Base-by-base conservation (phyloP, 163 green algal species). In the Scenedesmus sp. region DNA sequence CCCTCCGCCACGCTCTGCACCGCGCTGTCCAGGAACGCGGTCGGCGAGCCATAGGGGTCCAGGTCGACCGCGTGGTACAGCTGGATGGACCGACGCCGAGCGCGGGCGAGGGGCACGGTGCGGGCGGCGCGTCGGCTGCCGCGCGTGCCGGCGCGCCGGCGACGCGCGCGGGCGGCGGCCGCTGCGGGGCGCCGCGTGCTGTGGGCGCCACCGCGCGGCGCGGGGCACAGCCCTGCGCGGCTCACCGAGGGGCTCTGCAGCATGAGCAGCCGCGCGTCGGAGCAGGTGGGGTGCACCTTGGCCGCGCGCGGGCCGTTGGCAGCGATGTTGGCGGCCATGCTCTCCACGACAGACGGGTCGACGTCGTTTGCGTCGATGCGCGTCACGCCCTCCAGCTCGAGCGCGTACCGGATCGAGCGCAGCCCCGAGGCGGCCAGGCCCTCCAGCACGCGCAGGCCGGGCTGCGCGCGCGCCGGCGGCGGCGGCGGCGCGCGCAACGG, bases 41-140 rank as follows among this genome's bases (percentile, higher is more conserved):
- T 88, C 10, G 96, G 96, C 0, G 95, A 95, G 62, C 96, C 96
- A 66, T 99, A 99, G 0, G 96, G 96, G 72, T 99, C 96, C 60
- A 99, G 80, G 74, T 99, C 96, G n/a, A 99, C 91, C 24, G 91
- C 94, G 65, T 97, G 89, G 74, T 96, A 98, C n/a, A 29, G 65
- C 81, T 92, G 87, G 3, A 62, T n/a, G n/a, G n/a, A n/a, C n/a
- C n/a, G n/a, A n/a, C n/a, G n/a, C n/a, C n/a, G n/a, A n/a, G n/a
- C n/a, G n/a, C n/a, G n/a, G n/a, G n/a, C n/a, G n/a, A n/a, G n/a
- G n/a, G n/a, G n/a, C n/a, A n/a, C n/a, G n/a, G n/a, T n/a, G n/a
- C n/a, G n/a, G n/a, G n/a, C n/a, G n/a, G n/a, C n/a, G n/a, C n/a
- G n/a, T n/a, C n/a, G n/a, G n/a, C n/a, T n/a, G n/a, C n/a, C n/a